Evolutionary conservation across 768 basidiomycete genomes (phyloP).

Genomic region (Cytidiella melzeri): DNA sequence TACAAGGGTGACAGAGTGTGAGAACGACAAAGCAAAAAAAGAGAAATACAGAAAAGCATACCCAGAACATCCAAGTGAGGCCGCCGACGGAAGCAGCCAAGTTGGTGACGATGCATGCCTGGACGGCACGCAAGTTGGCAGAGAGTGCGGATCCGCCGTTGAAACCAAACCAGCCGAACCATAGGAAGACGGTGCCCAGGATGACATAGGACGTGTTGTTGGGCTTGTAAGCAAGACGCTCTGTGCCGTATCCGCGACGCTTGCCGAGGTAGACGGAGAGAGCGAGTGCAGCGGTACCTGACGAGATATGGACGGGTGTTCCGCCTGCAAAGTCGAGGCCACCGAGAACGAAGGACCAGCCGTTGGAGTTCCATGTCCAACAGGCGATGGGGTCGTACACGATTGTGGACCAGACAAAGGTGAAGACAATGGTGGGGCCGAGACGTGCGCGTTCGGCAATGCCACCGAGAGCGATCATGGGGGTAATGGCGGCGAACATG

Average conservation of each 20-base stretch:
- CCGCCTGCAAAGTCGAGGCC: conserved; percentile 93
- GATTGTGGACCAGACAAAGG: conserved; percentile 79
- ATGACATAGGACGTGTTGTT: conserved; percentile 92
- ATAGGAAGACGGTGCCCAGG: conserved; percentile 89
- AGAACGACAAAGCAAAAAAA: not conserved
- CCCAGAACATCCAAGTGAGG: conserved; percentile 89
- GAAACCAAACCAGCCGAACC: conserved; percentile 97
- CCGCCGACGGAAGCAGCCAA: conserved; percentile 86
- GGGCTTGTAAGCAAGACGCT: conserved; percentile 86
- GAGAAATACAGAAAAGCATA: conserved; percentile 25
- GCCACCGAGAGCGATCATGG: conserved; percentile 87
- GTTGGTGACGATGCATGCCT: conserved; percentile 93
- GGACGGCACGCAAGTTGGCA: conserved; percentile 81
- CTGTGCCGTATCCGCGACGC: conserved; percentile 87
- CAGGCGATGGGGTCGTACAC: conserved; percentile 94
- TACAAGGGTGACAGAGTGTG: conserved; percentile 15
- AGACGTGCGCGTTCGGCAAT: conserved; percentile 86
- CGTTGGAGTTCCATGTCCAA: conserved; percentile 90
- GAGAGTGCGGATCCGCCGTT: conserved; percentile 89
- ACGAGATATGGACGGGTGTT: conserved; percentile 94
- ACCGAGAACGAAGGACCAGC: conserved; percentile 72
- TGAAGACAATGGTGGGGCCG: conserved; percentile 82
- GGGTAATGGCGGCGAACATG: conserved; percentile 88
- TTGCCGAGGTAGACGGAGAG: conserved; percentile 90
- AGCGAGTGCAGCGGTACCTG: conserved; percentile 86